Conservation (phyloP, 2,329 filamentous ascomycete genomes). For the Colletotrichum salicis region DNA sequence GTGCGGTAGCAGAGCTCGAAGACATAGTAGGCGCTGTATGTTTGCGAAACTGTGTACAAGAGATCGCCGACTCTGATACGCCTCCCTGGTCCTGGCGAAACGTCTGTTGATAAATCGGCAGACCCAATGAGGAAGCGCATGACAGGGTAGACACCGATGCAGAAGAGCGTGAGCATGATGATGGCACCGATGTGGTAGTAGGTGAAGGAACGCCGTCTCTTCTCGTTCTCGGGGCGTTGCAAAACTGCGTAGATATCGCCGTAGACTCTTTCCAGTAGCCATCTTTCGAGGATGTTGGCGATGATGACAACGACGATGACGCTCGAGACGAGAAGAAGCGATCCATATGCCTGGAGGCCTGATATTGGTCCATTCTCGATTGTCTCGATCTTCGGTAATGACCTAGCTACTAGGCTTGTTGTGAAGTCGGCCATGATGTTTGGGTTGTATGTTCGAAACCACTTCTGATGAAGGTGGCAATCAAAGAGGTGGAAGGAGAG, state of each 20-base stretch:
- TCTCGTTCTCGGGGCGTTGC: conserved; percentile 29
- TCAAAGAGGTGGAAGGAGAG: not conserved
- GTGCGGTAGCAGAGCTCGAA: conserved; percentile 37
- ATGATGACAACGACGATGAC: conserved; percentile 30
- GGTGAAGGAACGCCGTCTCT: conserved; percentile 32
- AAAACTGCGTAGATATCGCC: conserved; percentile 16
- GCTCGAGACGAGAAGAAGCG: conserved; percentile 32
- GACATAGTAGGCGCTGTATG: conserved; percentile 37
- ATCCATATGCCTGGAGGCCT: conserved; percentile 11
- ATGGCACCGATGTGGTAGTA: conserved; percentile 37
- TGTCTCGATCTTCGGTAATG: conserved; percentile 27
- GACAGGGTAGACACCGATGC: conserved; percentile 31
- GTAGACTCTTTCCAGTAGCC: conserved; percentile 28
- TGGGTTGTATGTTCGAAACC: not conserved
- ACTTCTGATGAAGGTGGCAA: not conserved
- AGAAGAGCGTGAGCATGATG: conserved; percentile 26
- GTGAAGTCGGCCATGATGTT: not conserved
- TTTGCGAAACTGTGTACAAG: conserved; percentile 30
- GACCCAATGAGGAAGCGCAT: conserved; percentile 26
- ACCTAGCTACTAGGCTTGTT: not conserved
- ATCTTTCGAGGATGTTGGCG: conserved; percentile 33
- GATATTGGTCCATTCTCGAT: conserved; percentile 29
- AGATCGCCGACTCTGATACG: conserved; percentile 32
- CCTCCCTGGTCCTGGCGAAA: conserved; percentile 9
- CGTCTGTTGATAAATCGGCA: conserved; percentile 14